Percentiles rank a stretch among this genome's conserved stretches.
Conservation (phyloP, 768 basidiomycete genomes). For the Glaciozyma martinii region DNA sequence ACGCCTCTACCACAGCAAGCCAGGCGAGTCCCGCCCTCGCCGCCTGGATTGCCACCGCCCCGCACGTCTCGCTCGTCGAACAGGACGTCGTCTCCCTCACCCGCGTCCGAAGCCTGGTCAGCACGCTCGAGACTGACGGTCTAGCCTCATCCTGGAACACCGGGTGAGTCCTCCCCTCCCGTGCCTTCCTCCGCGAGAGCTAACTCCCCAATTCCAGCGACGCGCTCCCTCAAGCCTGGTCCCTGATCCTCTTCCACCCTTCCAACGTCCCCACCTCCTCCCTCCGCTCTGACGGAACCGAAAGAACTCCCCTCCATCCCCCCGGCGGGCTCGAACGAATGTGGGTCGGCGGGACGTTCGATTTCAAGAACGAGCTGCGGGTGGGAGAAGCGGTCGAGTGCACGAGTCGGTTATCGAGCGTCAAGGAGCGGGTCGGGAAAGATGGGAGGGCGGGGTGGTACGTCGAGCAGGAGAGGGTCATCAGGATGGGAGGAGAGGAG, state of each 20-base stretch:
- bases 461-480: not conserved
- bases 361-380: not conserved
- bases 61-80: not conserved
- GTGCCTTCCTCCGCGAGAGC: not conserved
- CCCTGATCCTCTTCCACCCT: slow-evolving; percentile 1
- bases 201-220: not conserved
- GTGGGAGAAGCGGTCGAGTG: not conserved
- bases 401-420: not conserved
- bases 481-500: not conserved
- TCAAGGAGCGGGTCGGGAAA: not conserved
- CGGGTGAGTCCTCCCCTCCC: not conserved
- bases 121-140: not conserved
- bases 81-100: not conserved
- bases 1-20: no score
- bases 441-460: not conserved
- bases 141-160: not conserved
- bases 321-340: not conserved
- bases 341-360: not conserved
- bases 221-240: not conserved
- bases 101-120: not conserved
- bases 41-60: not conserved
- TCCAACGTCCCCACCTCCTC: not conserved
- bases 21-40: not conserved
- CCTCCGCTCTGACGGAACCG: not conserved
- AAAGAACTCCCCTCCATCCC: not conserved